Evolutionary conservation across 2,329 filamentous ascomycete species (phyloP).

Genomic region (Curvularia sp.): DNA sequence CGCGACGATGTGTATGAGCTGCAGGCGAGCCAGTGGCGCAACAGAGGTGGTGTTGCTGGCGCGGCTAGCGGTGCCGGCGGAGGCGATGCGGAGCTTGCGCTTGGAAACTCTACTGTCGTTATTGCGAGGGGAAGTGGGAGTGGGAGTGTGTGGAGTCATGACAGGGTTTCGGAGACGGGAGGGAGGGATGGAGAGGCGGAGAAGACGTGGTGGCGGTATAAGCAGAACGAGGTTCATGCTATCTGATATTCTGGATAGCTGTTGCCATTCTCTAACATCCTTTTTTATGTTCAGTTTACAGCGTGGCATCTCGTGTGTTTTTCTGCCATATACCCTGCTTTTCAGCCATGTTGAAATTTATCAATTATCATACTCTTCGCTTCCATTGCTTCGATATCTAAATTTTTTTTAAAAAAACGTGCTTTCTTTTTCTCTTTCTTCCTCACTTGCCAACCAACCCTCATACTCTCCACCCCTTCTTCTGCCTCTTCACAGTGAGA

Average conservation of each 20-base stretch:
- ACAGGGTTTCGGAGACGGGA: slow-evolving; percentile 19
- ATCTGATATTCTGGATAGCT: slow-evolving; percentile 5
- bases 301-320: neutral
- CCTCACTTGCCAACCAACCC: neutral
- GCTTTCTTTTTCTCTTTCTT: neutral
- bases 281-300: neutral
- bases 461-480: slow-evolving; percentile 44
- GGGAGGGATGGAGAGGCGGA: slow-evolving; percentile 19
- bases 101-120: slow-evolving; percentile 8
- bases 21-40: slow-evolving; percentile 57
- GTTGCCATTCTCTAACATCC: neutral
- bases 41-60: slow-evolving; percentile 18
- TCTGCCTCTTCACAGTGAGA: slow-evolving; percentile 31
- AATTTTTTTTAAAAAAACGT: neutral
- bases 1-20: slow-evolving; percentile 56
- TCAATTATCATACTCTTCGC: neutral
- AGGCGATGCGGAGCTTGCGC: neutral
- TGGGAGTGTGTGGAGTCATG: slow-evolving; percentile 20
- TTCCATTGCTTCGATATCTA: neutral
- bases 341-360: neutral
- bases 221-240: slow-evolving; percentile 23
- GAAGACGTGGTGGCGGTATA: slow-evolving; percentile 34
- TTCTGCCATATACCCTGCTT: neutral
- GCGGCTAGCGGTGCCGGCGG: neutral
- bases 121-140: slow-evolving; percentile 24